Evolutionary conservation across 1,284 basidiomycete genomes (phyloP).

Genomic region (Trichosporon sp.): DNA sequence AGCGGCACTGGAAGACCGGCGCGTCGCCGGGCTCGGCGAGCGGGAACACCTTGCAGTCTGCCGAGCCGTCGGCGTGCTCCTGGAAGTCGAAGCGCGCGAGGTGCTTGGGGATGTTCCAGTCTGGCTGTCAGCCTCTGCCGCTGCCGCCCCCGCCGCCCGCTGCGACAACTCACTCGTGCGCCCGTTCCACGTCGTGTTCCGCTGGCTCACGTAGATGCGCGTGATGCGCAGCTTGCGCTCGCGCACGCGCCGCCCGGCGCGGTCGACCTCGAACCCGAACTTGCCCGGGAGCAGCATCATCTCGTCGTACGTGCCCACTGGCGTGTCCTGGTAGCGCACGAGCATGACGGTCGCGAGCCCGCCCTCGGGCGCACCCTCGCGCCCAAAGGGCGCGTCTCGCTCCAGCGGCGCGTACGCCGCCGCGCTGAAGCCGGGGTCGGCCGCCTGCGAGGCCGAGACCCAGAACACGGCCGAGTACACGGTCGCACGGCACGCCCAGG

Average conservation of each 20-base stretch:
- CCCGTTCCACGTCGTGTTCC: slow-evolving; percentile 12
- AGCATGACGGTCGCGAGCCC: slow-evolving; percentile 10
- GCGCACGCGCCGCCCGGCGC: background rate
- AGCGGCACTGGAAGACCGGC: slow-evolving; percentile 6
- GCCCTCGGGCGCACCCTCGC: slow-evolving; percentile 1
- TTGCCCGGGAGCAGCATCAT: slow-evolving; percentile 10
- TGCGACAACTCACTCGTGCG: slow-evolving; percentile 6
- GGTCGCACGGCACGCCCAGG: slow-evolving; percentile 9
- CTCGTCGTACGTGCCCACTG: slow-evolving; percentile 10
- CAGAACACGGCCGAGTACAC: slow-evolving; percentile 5
- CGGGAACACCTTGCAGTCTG: slow-evolving; percentile 7
- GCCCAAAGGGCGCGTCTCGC: background rate
- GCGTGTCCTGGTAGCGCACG: slow-evolving; percentile 8
- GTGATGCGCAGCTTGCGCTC: slow-evolving; percentile 7
- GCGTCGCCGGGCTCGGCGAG: background rate
- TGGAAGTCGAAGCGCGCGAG: slow-evolving; percentile 9
- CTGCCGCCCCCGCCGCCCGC: no score
- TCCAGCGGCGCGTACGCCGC: slow-evolving; percentile 9
- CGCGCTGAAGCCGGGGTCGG: background rate
- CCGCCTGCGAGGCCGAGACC: background rate
- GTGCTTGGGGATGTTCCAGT: slow-evolving; percentile 17
- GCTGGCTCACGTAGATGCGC: slow-evolving; percentile 13
- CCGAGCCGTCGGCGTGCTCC: slow-evolving; percentile 3
- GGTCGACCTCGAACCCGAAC: slow-evolving; percentile 3
- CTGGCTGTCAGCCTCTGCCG: background rate